phyloP scores from a whole-genome alignment of 495 filamentous ascomycete species.

The Lophium mytilinum region DNA sequence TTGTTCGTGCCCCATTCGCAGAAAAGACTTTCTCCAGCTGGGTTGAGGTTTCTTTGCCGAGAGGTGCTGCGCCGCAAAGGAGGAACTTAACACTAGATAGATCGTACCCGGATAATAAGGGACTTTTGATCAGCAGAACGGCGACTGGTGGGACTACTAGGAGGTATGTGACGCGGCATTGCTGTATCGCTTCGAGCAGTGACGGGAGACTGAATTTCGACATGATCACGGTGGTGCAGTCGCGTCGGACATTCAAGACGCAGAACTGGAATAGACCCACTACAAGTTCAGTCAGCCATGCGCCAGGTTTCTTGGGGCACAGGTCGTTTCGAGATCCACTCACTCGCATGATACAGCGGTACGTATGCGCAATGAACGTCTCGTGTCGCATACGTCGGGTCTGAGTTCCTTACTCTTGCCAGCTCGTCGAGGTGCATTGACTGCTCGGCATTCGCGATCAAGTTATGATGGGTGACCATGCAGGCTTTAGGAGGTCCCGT shows the following conservation, averaged over 20 bases:
- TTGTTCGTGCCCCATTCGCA: background rate
- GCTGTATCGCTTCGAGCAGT: background rate
- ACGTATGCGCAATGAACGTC: background rate
- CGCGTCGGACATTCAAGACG: background rate
- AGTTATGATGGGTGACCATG: constrained; percentile 20
- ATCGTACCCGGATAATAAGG: background rate
- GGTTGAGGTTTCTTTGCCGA: background rate
- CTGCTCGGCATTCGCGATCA: constrained; percentile 25
- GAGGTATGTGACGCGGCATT: background rate
- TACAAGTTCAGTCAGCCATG: background rate
- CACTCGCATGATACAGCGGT: background rate
- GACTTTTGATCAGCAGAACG: background rate
- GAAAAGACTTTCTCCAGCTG: background rate
- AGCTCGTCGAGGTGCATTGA: background rate
- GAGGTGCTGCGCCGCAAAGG: background rate
- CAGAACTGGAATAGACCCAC: background rate
- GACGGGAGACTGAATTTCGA: background rate
- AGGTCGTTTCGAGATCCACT: background rate
- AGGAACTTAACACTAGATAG: background rate
- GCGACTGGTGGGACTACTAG: background rate
- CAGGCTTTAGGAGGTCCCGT: constrained; percentile 28
- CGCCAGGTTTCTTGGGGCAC: background rate
- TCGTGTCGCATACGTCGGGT: background rate
- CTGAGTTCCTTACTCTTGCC: background rate
- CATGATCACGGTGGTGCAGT: background rate